These are phyloP conservation scores for Abrus precatorius DNA, from an alignment of 306 rosid genomes.

Conservation along the genomic window DNA sequence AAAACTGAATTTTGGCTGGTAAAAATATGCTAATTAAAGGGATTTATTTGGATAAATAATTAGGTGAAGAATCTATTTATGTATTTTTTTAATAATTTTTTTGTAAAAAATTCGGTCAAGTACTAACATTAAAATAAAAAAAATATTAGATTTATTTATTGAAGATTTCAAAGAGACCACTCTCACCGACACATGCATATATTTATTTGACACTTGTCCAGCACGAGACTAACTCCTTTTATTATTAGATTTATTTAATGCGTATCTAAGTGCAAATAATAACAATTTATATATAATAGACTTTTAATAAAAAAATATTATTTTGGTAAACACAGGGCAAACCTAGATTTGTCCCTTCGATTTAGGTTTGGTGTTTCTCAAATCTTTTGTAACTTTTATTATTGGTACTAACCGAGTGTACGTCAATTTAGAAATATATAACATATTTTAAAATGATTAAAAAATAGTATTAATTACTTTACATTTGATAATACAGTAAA, in stretches of 20 bases:
- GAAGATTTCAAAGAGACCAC: neutral
- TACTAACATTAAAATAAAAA: neutral
- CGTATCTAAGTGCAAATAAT: neutral
- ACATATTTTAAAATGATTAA: no score
- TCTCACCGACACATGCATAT: slow-evolving; percentile 8
- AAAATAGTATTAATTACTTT: no score
- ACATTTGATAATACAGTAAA: no score
- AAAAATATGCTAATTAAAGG: no score
- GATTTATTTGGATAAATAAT: no score
- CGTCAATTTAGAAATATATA: no score
- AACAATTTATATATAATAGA: no score
- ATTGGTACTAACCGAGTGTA: no score
- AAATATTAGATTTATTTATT: neutral
- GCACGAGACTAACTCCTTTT: neutral
- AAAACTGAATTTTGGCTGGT: no score
- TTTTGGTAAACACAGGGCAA: neutral
- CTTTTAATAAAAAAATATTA: neutral
- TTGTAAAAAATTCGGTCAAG: no score
- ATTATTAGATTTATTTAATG: neutral
- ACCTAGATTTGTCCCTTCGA: neutral
- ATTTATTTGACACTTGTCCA: neutral
- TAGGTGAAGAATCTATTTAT: no score
- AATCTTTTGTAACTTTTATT: neutral
- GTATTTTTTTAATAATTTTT: no score
- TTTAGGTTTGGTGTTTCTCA: neutral